Evolutionary conservation across 148 eudicot species (phyloP).

Genomic region (Cornus kousa): DNA sequence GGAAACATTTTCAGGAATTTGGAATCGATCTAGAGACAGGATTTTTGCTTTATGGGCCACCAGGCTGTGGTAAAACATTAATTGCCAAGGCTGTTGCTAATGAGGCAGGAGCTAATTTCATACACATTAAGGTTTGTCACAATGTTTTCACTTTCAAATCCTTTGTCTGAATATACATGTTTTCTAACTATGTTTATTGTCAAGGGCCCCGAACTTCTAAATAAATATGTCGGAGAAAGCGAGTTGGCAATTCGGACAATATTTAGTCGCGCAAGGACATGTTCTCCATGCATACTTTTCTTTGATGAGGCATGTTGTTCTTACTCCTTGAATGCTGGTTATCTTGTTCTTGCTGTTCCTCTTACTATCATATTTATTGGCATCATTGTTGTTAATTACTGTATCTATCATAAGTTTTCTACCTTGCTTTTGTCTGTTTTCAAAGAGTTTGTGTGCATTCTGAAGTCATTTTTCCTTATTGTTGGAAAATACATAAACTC

Average conservation of each 20-base stretch:
- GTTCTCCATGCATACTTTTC: conserved; percentile 92
- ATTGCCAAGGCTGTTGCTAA: conserved; percentile 95
- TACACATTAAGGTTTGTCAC: conserved; percentile 72
- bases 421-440: neutral
- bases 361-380: neutral
- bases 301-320: conserved; percentile 71
- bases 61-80: conserved; percentile 93
- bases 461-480: neutral
- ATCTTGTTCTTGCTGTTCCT: neutral
- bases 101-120: conserved; percentile 90
- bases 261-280: conserved; percentile 81
- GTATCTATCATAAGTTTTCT: neutral
- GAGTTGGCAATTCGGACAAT: conserved; percentile 75
- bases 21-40: conserved; percentile 73
- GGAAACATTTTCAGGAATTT: conserved; percentile 35
- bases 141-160: conserved; percentile 5
- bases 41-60: conserved; percentile 89
- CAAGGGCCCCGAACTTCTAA: conserved; percentile 88
- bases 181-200: conserved; percentile 8
- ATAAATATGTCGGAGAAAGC: conserved; percentile 90
- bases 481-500: neutral
- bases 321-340: conserved; percentile 1
- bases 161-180: neutral
- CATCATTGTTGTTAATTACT: neutral
- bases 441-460: neutral